A percentile compares a stretch with the other conserved stretches of the same genome.
phyloP scores from a whole-genome alignment of 805 yeast species.

The Spathaspora boniae region DNA sequence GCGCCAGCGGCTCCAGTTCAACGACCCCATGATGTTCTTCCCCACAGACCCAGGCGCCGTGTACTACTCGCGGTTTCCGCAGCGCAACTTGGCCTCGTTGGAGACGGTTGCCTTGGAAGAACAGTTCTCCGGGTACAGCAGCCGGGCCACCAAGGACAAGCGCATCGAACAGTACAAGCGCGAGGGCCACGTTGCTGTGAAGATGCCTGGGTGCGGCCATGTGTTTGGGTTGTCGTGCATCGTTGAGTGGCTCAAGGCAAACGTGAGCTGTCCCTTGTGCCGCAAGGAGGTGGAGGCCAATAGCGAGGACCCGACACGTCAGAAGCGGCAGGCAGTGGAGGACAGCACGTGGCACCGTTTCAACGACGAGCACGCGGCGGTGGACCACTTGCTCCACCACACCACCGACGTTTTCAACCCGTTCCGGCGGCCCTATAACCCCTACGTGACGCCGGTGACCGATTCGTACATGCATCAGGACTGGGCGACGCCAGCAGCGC shows the following conservation, averaged over 20 bases:
- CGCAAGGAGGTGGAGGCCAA: constrained; percentile 33
- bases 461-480: constrained; percentile 33
- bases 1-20: constrained; percentile 13
- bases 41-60: constrained; percentile 26
- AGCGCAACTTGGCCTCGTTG: constrained; percentile 19
- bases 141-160: constrained; percentile 11
- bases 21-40: constrained; percentile 31
- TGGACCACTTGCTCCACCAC: constrained; percentile 22
- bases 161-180: constrained; percentile 9
- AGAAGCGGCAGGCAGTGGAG: constrained; percentile 13
- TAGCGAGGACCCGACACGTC: constrained; percentile 15
- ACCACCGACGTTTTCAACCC: constrained; percentile 40
- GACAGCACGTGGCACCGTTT: constrained; percentile 13
- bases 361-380: constrained; percentile 17
- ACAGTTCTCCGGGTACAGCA: constrained; percentile 24
- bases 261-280: constrained; percentile 42
- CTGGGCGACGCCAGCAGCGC: constrained; percentile 25
- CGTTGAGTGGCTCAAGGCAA: constrained; percentile 37
- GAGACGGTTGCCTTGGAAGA: constrained; percentile 18
- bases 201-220: constrained; percentile 42
- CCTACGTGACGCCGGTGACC: constrained; percentile 35
- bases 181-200: constrained; percentile 31
- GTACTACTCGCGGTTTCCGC: constrained; percentile 26
- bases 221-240: constrained; percentile 40
- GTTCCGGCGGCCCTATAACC: constrained; percentile 31